Conservation (phyloP, 176 grass and related monocot species). For the Secale cereale region DNA sequence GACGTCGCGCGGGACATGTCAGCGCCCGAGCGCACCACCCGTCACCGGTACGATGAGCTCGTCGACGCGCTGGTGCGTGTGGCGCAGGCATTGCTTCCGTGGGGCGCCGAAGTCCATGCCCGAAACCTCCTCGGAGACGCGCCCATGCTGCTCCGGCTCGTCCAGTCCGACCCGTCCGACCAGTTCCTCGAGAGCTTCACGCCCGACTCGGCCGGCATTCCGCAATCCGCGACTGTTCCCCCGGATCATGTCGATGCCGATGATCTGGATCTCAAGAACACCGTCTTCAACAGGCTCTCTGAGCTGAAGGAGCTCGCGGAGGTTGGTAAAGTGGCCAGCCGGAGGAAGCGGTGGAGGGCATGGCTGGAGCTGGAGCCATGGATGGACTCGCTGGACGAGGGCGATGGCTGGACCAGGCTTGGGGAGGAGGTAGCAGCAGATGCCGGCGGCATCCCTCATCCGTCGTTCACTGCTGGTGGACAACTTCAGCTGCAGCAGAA, state of each 20-base stretch:
- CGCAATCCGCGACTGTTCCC: neutral
- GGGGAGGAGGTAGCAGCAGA: conserved; percentile 43
- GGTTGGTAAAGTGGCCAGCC: conserved; percentile 37
- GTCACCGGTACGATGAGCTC: conserved; percentile 40
- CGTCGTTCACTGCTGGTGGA: conserved; percentile 74
- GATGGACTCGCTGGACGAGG: conserved; percentile 23
- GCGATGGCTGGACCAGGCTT: conserved; percentile 30
- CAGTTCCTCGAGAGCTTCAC: conserved; percentile 17
- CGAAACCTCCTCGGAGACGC: conserved; percentile 42
- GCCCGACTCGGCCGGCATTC: conserved; percentile 17
- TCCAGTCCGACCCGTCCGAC: conserved; percentile 19
- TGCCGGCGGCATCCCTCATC: conserved; percentile 60
- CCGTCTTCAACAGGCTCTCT: conserved; percentile 43
- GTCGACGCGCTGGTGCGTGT: conserved; percentile 33
- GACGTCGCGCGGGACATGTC: conserved; percentile 41
- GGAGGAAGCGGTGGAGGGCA: conserved; percentile 32
- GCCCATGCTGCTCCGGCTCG: conserved; percentile 39
- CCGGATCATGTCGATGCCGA: neutral
- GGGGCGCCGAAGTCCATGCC: conserved; percentile 47
- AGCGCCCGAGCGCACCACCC: conserved; percentile 26
- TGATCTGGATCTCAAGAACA: conserved; percentile 26
- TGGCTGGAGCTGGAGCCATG: conserved; percentile 39
- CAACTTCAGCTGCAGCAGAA: no score
- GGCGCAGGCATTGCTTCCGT: conserved; percentile 43
- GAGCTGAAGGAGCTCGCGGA: conserved; percentile 41